Percentiles rank a stretch among this genome's conserved stretches.
Evolutionary conservation across 2,329 filamentous ascomycete genomes (phyloP).

Genomic region (Colletotrichum phormii): DNA sequence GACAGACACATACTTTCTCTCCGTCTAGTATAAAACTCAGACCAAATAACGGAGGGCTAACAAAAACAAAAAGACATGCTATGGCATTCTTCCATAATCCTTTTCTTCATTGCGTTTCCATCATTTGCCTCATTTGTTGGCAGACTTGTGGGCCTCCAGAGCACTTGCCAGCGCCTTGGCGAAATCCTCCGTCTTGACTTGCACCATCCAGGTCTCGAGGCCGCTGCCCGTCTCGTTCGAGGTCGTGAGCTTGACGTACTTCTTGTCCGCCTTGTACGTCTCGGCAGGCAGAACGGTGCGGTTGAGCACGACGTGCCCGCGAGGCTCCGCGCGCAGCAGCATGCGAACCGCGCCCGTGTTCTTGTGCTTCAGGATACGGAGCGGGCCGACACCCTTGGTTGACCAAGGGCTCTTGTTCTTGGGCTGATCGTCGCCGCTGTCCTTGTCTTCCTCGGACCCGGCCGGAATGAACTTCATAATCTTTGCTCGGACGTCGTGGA

Average conservation of each 20-base stretch:
- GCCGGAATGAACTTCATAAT: slow-evolving; percentile 70
- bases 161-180: slow-evolving; percentile 47
- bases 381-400: slow-evolving; percentile 76
- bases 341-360: slow-evolving; percentile 74
- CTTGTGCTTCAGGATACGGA: slow-evolving; percentile 81
- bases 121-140: slow-evolving; percentile 56
- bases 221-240: slow-evolving; percentile 68
- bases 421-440: slow-evolving; percentile 53
- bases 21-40: slow-evolving; percentile 32
- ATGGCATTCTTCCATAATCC: slow-evolving; percentile 18
- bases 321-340: slow-evolving; percentile 79
- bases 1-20: background rate
- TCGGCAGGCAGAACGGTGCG: slow-evolving; percentile 70
- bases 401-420: slow-evolving; percentile 72
- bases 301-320: slow-evolving; percentile 81
- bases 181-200: slow-evolving; percentile 74
- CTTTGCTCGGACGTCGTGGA: slow-evolving; percentile 79
- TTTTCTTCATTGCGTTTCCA: slow-evolving; percentile 6
- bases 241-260: slow-evolving; percentile 70
- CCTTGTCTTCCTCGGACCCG: slow-evolving; percentile 57
- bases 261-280: slow-evolving; percentile 70
- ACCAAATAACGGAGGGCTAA: slow-evolving; percentile 1
- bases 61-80: slow-evolving; percentile 10
- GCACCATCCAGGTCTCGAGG: slow-evolving; percentile 77
- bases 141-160: slow-evolving; percentile 56